Evolutionary conservation across 2,329 filamentous ascomycete species (phyloP).

Genomic region (Orbilia brochopaga): DNA sequence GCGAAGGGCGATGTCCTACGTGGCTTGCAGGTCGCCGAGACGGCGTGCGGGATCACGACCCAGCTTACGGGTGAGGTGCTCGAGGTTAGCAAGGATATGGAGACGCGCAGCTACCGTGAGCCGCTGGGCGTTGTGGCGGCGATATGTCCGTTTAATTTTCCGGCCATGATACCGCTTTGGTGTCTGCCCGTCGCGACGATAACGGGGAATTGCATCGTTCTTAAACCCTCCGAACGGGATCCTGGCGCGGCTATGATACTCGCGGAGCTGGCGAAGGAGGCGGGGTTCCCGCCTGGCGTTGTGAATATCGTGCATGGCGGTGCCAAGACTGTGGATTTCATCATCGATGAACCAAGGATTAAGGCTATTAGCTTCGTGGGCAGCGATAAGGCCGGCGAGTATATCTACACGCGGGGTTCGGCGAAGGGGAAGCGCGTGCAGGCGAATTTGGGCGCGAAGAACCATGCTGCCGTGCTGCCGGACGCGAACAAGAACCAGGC

Average conservation of each 20-base stretch:
- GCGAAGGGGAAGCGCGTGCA: conserved; percentile 88
- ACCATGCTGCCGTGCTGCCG: conserved; percentile 79
- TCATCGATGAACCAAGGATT: conserved; percentile 82
- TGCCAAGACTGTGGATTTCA: conserved; percentile 81
- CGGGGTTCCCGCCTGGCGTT: conserved; percentile 80
- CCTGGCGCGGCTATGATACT: conserved; percentile 85
- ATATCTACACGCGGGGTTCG: conserved; percentile 78
- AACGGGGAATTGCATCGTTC: conserved; percentile 80
- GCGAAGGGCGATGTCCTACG: conserved; percentile 81
- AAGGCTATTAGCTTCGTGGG: conserved; percentile 88
- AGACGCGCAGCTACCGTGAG: conserved; percentile 81
- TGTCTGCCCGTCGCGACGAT: conserved; percentile 83
- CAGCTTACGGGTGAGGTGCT: conserved; percentile 82
- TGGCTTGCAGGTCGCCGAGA: conserved; percentile 82
- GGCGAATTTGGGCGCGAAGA: conserved; percentile 86
- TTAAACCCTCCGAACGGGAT: conserved; percentile 86
- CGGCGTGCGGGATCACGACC: conserved; percentile 78
- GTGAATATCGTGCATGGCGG: conserved; percentile 83
- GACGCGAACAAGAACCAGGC: conserved; percentile 92
- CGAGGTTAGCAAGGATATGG: conserved; percentile 88
- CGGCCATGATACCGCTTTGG: conserved; percentile 93
- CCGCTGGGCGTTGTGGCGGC: conserved; percentile 80
- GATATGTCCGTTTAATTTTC: conserved; percentile 90
- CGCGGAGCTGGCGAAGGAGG: conserved; percentile 77
- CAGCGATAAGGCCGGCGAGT: conserved; percentile 79